Base-by-base conservation (phyloP, 2,329 filamentous ascomycete genomes). In the Stemphylium beticola region DNA sequence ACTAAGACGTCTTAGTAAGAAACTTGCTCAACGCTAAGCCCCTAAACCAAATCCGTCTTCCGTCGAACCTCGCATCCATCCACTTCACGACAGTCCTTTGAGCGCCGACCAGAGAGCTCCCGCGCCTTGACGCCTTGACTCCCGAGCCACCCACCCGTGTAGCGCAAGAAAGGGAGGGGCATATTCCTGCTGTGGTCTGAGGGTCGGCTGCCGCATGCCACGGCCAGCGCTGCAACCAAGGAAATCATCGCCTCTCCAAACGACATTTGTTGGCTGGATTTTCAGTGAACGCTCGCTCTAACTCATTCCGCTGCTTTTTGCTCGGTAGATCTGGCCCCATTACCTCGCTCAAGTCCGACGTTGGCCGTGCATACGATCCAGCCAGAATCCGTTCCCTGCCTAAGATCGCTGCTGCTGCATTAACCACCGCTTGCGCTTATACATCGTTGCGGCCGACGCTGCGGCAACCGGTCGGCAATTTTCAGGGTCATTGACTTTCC, bases 1-100 rank as follows among this genome's bases (percentile, higher is more conserved):
- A 50, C 58, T 44, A 53, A 53, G n/a, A 22, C 18, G 20, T 15
- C 57, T 58, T 60, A 62, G 50, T 59, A 56, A 57, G 51, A 62
- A 64, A 64, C 61, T 62, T 62, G 61, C 61, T 62, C 61, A 64
- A 55, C 50, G 53, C 58, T 58, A 59, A 53, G 42, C 32, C 59
- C 54, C 58, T 58, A 58, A 60, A 43, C 57, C 55, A 31, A 48
- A 59, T 66, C 53, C 55, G 58, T 51, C 44, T 48, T 49, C 58
- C 47, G 32, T 49, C 55, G 49, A 54, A 53, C 47, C 44, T 60
- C 57, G 54, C 55, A 55, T 38, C 51, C 61, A 57, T 57, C 49
- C 60, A 59, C 50, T 60, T 55, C 59, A 61, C 59, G 41, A 62
- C 59, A 59, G 48, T 51, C 53, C 47, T 42, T 44, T 45, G 44